phyloP scores from a whole-genome alignment of 805 yeast genomes.

The Monosporozyma yasuniensis region DNA sequence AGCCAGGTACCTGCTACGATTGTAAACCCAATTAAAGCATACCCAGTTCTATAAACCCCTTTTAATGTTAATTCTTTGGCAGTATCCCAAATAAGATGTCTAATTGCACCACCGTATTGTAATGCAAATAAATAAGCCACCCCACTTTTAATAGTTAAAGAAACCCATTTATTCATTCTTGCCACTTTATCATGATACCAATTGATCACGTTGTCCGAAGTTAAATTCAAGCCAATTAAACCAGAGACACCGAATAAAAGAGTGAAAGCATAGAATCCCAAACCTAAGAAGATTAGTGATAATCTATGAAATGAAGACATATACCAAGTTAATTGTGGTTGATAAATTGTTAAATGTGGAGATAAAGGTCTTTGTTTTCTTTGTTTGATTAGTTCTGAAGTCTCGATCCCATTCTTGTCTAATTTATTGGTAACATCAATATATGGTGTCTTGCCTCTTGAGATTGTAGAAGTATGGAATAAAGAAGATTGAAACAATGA shows the following conservation, averaged over 20 bases:
- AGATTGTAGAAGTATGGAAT: neutral
- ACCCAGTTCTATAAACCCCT: conserved; percentile 91
- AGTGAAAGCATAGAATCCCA: conserved; percentile 69
- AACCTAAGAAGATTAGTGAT: conserved; percentile 77
- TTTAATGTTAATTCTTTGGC: conserved; percentile 71
- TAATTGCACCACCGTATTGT: conserved; percentile 79
- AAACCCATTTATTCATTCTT: conserved; percentile 41
- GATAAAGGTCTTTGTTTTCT: conserved; percentile 64
- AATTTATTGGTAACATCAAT: neutral
- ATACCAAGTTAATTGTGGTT: conserved; percentile 82
- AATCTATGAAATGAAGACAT: conserved; percentile 80
- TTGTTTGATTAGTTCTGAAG: conserved; percentile 29
- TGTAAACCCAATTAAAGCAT: conserved; percentile 62
- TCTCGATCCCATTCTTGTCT: neutral
- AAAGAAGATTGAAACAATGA: neutral
- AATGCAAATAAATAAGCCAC: conserved; percentile 78
- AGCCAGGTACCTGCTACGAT: conserved; percentile 50
- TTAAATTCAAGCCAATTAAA: conserved; percentile 41
- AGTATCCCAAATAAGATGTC: conserved; percentile 91
- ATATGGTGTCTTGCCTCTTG: neutral
- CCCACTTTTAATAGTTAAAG: conserved; percentile 47
- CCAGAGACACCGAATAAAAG: conserved; percentile 66
- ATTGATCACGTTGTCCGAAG: conserved; percentile 29
- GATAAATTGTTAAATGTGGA: conserved; percentile 83
- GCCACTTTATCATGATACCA: conserved; percentile 54